Evolutionary conservation across 805 yeast genomes (phyloP), one percentile per base, ranked within the genome.

Genomic region (Starmerella powellii): DNA sequence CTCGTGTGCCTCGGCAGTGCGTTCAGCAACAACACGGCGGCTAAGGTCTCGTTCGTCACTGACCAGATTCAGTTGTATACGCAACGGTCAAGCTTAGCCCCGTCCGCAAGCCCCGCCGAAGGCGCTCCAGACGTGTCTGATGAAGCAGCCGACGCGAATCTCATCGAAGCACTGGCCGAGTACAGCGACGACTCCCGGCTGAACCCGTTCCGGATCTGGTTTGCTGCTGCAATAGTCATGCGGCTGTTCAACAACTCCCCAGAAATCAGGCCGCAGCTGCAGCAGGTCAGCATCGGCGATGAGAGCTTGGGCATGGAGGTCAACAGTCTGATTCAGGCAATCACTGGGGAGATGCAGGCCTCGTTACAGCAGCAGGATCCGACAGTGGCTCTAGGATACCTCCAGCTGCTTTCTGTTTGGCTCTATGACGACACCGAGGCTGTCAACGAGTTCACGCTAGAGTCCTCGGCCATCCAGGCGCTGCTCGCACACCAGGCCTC

Each of bases 201-300:
- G 27, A 88, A 91, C 51, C 96, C 99, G 0, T 91, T 86, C 57
- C 75, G 77, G 53, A 62, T 76, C 1, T 91, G 94, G 91, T 87
- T 88, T 61, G 75, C 95, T 0, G 65, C 81, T 2, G 71, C 76
- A 3, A 64, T 84, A 3, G 57, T 88, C 18, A 65, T 80, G 33
- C 73, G 72, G 41, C 57, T 86, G 2, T 71, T 86, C 47, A 73
- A 72, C 41, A 60, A 53, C 18, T 52, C 49, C n/a, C 35, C 42
- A 3, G 52, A 49, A 23, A 39, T 49, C 20, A 51, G 55, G 26
- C 59, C 57, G 26, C 47, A 43, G 31, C 44, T 53, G 8, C 60
- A 73, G 35, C 55, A 58, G 0, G 65, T 83, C n/a, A 61, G 59
- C 3, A 61, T 73, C 27, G 94, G 94, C 10, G 66, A 62, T 32